Base-by-base conservation (phyloP, 345 rosid species). In the Lepidium africanum region DNA sequence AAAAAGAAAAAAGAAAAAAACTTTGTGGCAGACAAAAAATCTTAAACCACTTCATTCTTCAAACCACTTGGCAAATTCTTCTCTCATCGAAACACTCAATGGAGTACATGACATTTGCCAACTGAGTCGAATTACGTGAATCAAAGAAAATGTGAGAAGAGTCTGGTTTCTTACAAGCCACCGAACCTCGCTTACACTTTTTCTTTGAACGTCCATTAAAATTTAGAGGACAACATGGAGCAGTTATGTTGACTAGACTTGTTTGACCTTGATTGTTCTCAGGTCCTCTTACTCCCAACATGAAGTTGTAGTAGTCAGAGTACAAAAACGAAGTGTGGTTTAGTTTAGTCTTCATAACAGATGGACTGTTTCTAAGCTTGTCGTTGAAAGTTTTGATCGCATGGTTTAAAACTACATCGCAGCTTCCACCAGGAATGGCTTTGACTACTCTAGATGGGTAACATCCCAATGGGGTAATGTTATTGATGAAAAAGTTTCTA, bases 381-480 rank as follows among this genome's bases (percentile, higher is more conserved):
- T 15, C 36, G 33, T 65, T 65, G 54, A 16, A 65, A 58, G 50
- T 65, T 39, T 1, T 12, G 38, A 57, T 41, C n/a, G 59, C 67
- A 39, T 0, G 19, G 61, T 73, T 65, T 58, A 73, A 0, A 35
- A 7, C 1, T 5, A 60, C 32, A 53, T 60, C 36, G 57, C 73
- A 74, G 67, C 73, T 68, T 67, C 73, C 69, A 6, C 51, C 51
- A 23, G 68, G 72, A 8, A 35, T 36, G 3, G 72, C 45, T 3
- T 59, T 35, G 3, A 56, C 63, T 27, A 74, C 27, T 21, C 50
- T 53, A 41, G 51, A 52, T 40, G 77, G 73, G 42, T 66, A 67
- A 36, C 77, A 74, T 13, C 77, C 77, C 51, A 60, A 9, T 43
- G 78, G 78, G 45, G 57, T 59, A 9, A 67, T 60, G 58, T 67